Base-by-base conservation (phyloP, 2,329 filamentous ascomycete genomes). In the Claviceps sp. region DNA sequence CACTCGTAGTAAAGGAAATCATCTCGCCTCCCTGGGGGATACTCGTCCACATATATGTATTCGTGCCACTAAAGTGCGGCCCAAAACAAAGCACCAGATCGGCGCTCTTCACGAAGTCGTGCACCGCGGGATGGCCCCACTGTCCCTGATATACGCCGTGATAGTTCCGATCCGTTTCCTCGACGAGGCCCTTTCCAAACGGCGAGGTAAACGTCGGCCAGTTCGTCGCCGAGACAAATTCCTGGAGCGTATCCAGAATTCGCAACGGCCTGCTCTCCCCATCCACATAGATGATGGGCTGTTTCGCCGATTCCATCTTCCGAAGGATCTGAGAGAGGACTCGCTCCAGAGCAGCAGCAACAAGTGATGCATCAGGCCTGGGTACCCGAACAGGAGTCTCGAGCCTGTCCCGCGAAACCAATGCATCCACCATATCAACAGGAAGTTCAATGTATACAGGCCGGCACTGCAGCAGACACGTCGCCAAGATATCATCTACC, bases 361-460 rank as follows among this genome's bases (percentile, higher is more conserved):
- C 26, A 4, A 45, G 11, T 2, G 47, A 26, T 11, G 22, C 13
- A 13, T 52, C 42, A 1, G 54, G 52, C n/a, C 60, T 55, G 1
- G 45, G 45, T 2, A 55, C 47, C n/a, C 38, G 20, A n/a, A 54
- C 50, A 4, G 47, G 49, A 5, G 50, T 43, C 5, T 45, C 47
- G 5, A 73, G 57, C n/a, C 60, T 57, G 7, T 59, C 59, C 5
- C 61, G 60, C 7, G 64, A 57, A 1, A 75, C 61, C 4, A 55
- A 57, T 0, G 59, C 63, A 6, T 59, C 59, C 5, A 77, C 75
- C 62, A 80, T 64, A 56, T 81, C 78, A 13, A 71, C 69, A 0
- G 78, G 78, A 4, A 82, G 57, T 55, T 77, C 72, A 20, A 81
- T 71, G 53, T 78, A 80, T 1, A 77, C 78, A 0, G 78, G 78